Evolutionary conservation across 352 stramenopile genomes (phyloP).

Genomic region (Phytophthora pseudosyringae): DNA sequence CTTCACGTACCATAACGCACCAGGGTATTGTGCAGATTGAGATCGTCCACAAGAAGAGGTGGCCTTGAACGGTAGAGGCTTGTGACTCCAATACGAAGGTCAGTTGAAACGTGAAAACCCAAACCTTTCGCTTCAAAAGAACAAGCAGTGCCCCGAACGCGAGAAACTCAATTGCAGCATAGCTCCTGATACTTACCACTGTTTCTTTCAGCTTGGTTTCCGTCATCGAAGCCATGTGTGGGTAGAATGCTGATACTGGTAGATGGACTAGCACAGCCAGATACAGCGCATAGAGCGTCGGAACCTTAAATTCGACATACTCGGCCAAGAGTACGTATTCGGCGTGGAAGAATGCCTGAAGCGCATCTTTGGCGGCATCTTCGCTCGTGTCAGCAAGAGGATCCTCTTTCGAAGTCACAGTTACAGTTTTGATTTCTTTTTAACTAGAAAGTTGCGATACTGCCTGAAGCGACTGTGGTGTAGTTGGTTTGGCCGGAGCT

Average conservation of each 20-base stretch:
- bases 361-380: background rate
- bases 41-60: slow-evolving; percentile 11
- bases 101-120: slow-evolving; percentile 32
- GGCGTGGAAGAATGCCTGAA: slow-evolving; percentile 32
- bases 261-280: slow-evolving; percentile 25
- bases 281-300: slow-evolving; percentile 31
- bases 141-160: slow-evolving; percentile 20
- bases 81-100: slow-evolving; percentile 50
- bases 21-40: too few relatives aligned
- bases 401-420: too few relatives aligned
- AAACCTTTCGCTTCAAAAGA: slow-evolving; percentile 26
- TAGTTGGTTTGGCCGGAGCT: background rate
- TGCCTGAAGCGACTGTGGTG: too few relatives aligned
- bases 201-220: slow-evolving; percentile 2
- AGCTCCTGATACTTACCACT: slow-evolving; percentile 19
- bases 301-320: slow-evolving; percentile 40
- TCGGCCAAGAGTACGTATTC: slow-evolving; percentile 35
- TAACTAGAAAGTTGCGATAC: too few relatives aligned
- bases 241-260: slow-evolving; percentile 32
- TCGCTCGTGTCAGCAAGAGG: too few relatives aligned
- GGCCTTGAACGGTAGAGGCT: slow-evolving; percentile 18
- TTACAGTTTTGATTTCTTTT: too few relatives aligned
- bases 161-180: slow-evolving; percentile 26
- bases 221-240: slow-evolving; percentile 18
- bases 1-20: too few relatives aligned